Evolutionary conservation across 495 filamentous ascomycete genomes (phyloP).

Genomic region (Penicillium soppii): DNA sequence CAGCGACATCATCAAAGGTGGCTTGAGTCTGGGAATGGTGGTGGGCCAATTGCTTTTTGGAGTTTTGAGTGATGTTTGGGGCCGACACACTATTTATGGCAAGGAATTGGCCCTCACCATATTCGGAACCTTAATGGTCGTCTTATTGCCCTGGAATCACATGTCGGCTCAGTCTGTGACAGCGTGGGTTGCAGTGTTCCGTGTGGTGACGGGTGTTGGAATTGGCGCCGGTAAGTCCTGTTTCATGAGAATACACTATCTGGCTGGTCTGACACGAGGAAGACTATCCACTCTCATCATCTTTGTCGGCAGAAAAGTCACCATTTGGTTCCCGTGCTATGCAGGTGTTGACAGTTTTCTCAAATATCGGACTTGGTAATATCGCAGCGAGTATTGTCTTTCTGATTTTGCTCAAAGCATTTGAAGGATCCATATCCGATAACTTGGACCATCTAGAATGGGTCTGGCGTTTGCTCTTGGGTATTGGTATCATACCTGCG

Average conservation of each 20-base stretch:
- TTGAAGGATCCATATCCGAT: conserved; percentile 8
- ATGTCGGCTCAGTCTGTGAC: conserved; percentile 13
- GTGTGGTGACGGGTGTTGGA: conserved; percentile 18
- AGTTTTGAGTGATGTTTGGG: conserved; percentile 13
- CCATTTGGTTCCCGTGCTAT: conserved; percentile 16
- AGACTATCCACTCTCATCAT: conserved; percentile 22
- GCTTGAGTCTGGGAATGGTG: conserved; percentile 17
- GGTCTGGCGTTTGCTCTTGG: conserved; percentile 18
- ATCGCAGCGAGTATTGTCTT: conserved; percentile 19
- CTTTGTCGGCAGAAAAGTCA: conserved; percentile 14
- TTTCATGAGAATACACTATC: not conserved
- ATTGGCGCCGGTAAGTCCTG: conserved; percentile 10
- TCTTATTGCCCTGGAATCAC: conserved; percentile 17
- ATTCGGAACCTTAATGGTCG: conserved; percentile 16
- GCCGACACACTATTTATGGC: conserved; percentile 14
- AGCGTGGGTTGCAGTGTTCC: conserved; percentile 19
- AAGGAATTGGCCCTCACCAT: conserved; percentile 14
- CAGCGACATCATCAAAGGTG: conserved; percentile 19
- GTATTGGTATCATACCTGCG: conserved; percentile 17
- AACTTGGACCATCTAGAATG: conserved; percentile 12
- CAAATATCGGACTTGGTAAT: conserved; percentile 18
- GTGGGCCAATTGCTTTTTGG: conserved; percentile 14
- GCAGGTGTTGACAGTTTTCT: conserved; percentile 13
- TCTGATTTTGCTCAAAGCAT: conserved; percentile 17
- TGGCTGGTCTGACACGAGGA: not conserved